Base-by-base conservation (phyloP, 106 monocot genomes). In the Dioscorea zingiberensis region DNA sequence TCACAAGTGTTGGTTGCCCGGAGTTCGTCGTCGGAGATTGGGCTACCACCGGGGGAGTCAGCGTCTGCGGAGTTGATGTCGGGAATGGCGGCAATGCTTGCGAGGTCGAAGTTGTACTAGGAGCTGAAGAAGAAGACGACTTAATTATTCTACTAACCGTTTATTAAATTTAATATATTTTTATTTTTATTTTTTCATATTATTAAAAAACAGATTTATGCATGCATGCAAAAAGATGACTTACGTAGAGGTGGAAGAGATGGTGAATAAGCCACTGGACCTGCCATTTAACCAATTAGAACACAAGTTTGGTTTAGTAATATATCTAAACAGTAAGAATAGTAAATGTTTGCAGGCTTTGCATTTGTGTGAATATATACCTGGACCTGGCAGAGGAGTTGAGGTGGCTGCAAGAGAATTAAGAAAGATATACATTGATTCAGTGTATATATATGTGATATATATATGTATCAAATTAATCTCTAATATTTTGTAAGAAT, bases 171-270 rank as follows among this genome's bases (percentile, higher is more conserved):
- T 13, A 12, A 25, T 22, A 7, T 22, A 22, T 22, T 56, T 21
- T 2, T 11, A 55, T n/a, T n/a, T 21, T 19, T n/a, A 23, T 7
- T 24, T 56, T 6, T 21, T 12, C 19, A 56, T 21, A 56, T 22
- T 22, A 56, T 21, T 22, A 22, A 23, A 22, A 53, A 19, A 53
- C 1, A 19, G 4, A 53, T 53, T 4, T 4, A 5, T 53, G 16
- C 13, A 53, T 53, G 10, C 15, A 15, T 18, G 13, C 3, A 18
- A 53, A 21, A 14, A 25, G 17, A 27, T 27, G 1, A 45, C 74
- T 81, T 81, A 81, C 85, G 23, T 0, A 73, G 62, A 19, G 85
- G 85, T 0, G 85, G 85, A 27, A 85, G 81, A 38, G 76, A 26
- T 18, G 83, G 83, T 4, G 38, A 67, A 47, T 38, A 68, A 11